Conservation (phyloP, 495 filamentous ascomycete genomes). For the Penicillium turbatum region DNA sequence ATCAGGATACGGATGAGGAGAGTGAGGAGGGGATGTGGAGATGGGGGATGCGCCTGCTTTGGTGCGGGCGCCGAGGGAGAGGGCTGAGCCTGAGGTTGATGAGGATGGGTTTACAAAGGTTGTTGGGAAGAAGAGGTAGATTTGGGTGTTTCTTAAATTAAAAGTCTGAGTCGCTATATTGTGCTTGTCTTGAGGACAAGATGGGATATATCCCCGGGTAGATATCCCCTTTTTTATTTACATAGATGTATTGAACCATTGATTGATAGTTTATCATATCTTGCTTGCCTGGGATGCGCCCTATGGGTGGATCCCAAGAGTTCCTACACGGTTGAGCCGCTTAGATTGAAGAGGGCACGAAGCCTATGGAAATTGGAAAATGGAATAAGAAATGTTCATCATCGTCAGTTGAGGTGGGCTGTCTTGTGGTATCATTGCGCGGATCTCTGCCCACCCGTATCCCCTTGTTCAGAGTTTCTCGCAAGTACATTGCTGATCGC, state of each 20-base stretch:
- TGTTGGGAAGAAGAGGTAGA: slow-evolving; percentile 56
- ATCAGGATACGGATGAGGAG: slow-evolving; percentile 54
- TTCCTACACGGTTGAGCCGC: slow-evolving; percentile 14
- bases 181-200: not conserved
- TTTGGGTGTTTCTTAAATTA: not conserved
- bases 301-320: not conserved
- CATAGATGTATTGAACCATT: slow-evolving; percentile 6
- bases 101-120: slow-evolving; percentile 95
- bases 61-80: slow-evolving; percentile 57
- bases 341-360: slow-evolving; percentile 20
- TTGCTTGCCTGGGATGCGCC: not conserved
- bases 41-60: slow-evolving; percentile 70
- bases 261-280: not conserved
- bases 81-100: slow-evolving; percentile 71
- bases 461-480: slow-evolving; percentile 15
- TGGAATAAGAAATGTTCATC: slow-evolving; percentile 32
- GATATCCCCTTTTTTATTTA: slow-evolving; percentile 5
- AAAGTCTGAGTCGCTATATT: not conserved
- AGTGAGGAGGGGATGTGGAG: slow-evolving; percentile 61
- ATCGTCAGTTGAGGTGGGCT: slow-evolving; percentile 37
- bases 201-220: slow-evolving; percentile 3
- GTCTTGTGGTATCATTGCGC: slow-evolving; percentile 22
- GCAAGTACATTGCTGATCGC: not conserved
- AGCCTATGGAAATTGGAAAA: slow-evolving; percentile 16
- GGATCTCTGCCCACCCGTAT: slow-evolving; percentile 22